Evolutionary conservation across 179 eudicot species (phyloP).

Genomic region (Spinacia oleracea): DNA sequence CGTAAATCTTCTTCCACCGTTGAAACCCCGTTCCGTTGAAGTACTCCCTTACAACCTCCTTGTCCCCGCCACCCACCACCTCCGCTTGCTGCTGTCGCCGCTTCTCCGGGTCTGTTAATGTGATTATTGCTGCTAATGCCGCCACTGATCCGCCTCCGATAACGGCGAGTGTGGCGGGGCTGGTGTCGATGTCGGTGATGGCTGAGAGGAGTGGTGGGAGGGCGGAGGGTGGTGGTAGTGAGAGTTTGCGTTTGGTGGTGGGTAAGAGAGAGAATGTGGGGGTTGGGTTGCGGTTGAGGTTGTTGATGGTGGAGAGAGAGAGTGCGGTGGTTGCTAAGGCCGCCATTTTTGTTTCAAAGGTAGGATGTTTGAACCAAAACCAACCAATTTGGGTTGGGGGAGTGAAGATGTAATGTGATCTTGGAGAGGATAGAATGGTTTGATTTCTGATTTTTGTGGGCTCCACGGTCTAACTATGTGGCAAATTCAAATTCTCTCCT

Average conservation of each 20-base stretch:
- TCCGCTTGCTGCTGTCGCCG: conserved; percentile 85
- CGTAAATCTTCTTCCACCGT: conserved; percentile 92
- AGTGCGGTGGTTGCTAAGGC: conserved; percentile 26
- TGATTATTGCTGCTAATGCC: conserved; percentile 65
- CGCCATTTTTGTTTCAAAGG: conserved; percentile 19
- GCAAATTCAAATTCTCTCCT: neutral
- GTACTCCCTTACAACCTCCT: conserved; percentile 93
- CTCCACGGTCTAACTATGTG: neutral
- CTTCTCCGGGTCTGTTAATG: conserved; percentile 79
- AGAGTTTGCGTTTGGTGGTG: neutral
- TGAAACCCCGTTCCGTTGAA: conserved; percentile 84
- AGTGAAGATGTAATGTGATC: conserved; percentile 7
- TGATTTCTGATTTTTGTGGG: conserved; percentile 8
- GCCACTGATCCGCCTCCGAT: conserved; percentile 69
- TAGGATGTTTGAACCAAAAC: neutral
- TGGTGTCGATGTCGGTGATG: conserved; percentile 34
- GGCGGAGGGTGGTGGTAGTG: conserved; percentile 33
- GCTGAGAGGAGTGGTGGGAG: conserved; percentile 48
- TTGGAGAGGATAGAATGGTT: conserved; percentile 21
- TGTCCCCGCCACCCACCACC: conserved; percentile 91
- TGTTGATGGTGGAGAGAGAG: conserved; percentile 20
- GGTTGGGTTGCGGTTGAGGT: neutral
- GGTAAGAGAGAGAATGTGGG: conserved; percentile 18
- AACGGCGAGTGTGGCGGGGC: conserved; percentile 57
- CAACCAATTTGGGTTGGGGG: neutral